Percentiles rank a stretch among this genome's conserved stretches.
phyloP scores from a whole-genome alignment of 2,329 filamentous ascomycete genomes.

The Magnaporthiopsis poae region DNA sequence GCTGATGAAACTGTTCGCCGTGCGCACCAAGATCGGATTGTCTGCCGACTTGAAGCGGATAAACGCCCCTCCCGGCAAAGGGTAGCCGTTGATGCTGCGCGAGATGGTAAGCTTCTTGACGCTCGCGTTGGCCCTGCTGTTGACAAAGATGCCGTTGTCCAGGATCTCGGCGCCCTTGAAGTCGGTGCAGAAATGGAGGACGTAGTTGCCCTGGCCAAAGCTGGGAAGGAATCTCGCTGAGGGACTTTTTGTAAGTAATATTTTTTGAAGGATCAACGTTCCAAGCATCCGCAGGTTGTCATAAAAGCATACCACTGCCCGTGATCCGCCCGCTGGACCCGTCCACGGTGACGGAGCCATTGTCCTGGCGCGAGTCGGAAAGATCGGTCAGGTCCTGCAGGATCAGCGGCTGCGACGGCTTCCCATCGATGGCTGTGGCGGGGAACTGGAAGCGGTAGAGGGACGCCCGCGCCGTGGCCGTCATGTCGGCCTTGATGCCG shows the following conservation, averaged over 20 bases:
- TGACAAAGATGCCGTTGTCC: constrained; percentile 52
- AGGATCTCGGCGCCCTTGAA: constrained; percentile 37
- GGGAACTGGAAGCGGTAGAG: constrained; percentile 59
- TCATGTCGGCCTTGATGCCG: constrained; percentile 56
- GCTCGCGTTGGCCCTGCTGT: constrained; percentile 41
- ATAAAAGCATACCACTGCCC: constrained; percentile 28
- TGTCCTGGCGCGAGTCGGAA: constrained; percentile 47
- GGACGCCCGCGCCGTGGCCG: constrained; percentile 53
- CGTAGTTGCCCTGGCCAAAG: constrained; percentile 41
- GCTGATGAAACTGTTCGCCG: constrained; percentile 62
- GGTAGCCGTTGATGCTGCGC: constrained; percentile 41
- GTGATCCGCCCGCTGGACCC: constrained; percentile 48
- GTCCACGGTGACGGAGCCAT: constrained; percentile 47
- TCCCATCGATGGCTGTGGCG: constrained; percentile 22
- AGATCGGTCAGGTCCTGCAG: constrained; percentile 58
- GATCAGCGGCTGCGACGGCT: constrained; percentile 43
- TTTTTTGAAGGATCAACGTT: background rate
- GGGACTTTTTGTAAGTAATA: background rate
- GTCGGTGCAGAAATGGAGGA: constrained; percentile 41
- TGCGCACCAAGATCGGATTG: constrained; percentile 50
- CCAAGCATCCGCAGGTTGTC: too few relatives aligned
- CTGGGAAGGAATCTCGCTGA: constrained; percentile 46
- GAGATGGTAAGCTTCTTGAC: constrained; percentile 39
- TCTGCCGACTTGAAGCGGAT: constrained; percentile 45
- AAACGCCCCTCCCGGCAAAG: constrained; percentile 53